Conservation (phyloP, 768 basidiomycete genomes). For the Serendipita sp. region DNA sequence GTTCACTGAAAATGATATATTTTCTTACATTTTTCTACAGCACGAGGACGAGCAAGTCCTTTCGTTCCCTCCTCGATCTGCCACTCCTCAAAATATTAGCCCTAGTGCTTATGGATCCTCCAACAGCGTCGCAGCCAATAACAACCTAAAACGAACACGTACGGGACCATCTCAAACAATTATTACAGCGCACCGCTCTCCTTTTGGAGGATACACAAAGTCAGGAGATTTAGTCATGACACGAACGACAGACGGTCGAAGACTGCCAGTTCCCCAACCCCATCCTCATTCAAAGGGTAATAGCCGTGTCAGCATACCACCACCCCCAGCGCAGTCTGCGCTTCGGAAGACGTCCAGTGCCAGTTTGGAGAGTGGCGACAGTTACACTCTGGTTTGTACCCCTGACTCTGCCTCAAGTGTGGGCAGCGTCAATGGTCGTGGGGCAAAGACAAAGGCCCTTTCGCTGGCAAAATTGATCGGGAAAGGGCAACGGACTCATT, state of each 20-base stretch:
- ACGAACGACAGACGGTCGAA: neutral
- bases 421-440: neutral
- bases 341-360: neutral
- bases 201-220: constrained; percentile 4
- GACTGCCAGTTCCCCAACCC: neutral
- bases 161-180: neutral
- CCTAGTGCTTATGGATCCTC: neutral
- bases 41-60: too few species aligned
- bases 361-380: neutral
- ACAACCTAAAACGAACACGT: neutral
- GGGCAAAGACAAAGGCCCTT: neutral
- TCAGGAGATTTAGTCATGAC: constrained; percentile 1
- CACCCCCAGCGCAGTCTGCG: neutral
- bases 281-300: neutral
- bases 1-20: too few species aligned
- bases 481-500: neutral
- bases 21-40: too few species aligned
- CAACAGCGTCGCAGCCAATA: too few species aligned
- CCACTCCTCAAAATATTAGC: neutral
- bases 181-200: constrained; percentile 1
- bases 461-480: neutral
- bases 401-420: constrained; percentile 3
- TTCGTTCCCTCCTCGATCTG: too few species aligned
- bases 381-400: neutral
- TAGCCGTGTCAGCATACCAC: neutral